Conservation (phyloP, 495 filamentous ascomycete species). For the Hypoxylon lienhwacheense region DNA sequence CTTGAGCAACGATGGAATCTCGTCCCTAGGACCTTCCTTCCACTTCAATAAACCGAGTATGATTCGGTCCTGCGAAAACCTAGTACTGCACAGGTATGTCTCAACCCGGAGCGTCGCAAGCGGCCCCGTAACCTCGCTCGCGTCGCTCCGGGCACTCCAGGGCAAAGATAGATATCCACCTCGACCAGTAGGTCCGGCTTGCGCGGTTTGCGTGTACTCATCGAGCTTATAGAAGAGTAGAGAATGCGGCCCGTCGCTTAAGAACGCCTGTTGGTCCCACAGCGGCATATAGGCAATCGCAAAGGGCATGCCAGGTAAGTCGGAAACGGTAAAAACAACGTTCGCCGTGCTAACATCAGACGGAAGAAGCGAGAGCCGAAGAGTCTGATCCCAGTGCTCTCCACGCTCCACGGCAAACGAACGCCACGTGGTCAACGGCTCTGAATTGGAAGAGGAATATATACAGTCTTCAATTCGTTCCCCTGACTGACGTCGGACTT, state of each 20-base stretch:
- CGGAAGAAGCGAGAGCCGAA: constrained; percentile 77
- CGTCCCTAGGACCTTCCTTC: constrained; percentile 70
- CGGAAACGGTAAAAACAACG: constrained; percentile 83
- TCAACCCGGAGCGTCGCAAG: constrained; percentile 73
- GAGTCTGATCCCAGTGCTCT: constrained; percentile 81
- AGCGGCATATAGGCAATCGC: constrained; percentile 91
- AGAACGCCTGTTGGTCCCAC: constrained; percentile 90
- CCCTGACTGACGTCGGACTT: constrained; percentile 76
- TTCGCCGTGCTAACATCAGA: constrained; percentile 83
- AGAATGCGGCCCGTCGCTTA: constrained; percentile 80
- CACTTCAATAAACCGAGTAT: constrained; percentile 83
- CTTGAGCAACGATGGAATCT: constrained; percentile 72
- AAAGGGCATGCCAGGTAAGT: constrained; percentile 82
- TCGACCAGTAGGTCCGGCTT: constrained; percentile 58
- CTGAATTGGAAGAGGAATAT: constrained; percentile 77
- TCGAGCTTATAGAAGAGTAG: constrained; percentile 87
- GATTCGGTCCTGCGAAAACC: constrained; percentile 90
- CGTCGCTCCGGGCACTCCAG: constrained; percentile 68
- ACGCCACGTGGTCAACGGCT: constrained; percentile 78
- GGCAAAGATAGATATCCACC: constrained; percentile 84
- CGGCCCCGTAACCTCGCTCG: constrained; percentile 75
- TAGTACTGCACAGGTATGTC: constrained; percentile 92
- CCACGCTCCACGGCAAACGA: constrained; percentile 78
- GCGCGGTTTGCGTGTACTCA: constrained; percentile 67
- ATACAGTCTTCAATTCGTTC: constrained; percentile 85